Evolutionary conservation across 306 rosid species (phyloP), one percentile per base, ranked within the genome.

Genomic region (Cyclanthera cordifolia): DNA sequence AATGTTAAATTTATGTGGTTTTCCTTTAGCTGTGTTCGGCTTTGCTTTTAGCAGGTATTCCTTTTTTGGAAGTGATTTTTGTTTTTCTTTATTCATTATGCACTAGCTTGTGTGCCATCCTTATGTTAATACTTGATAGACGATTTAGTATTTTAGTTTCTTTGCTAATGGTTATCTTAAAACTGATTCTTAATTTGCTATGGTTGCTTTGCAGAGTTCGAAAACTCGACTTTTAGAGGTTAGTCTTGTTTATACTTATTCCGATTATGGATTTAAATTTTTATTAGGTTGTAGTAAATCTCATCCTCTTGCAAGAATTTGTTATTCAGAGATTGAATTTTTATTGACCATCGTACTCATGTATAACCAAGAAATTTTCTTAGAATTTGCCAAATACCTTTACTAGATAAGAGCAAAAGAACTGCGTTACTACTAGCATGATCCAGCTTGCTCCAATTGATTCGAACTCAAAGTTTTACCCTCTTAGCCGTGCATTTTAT

Each of bases 181-280:
- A 21, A 21, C 37, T 23, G 70, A 23, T 64, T 64, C 34, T 41
- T 43, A 43, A 21, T 43, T 61, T 41, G n/a, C 15, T 64, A 43
- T 64, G 5, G 20, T 64, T 64, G 53, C 25, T 43, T 64, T 64
- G 70, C 53, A 64, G 70, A 43, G 70, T 48, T 64, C 20, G 53
- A 15, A 64, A 43, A 64, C 53, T 21, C 53, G 2, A 64, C 70
- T 41, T 43, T 64, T 64, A 43, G 70, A 64, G 70, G 70, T 64
- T 12, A 24, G 70, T 64, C 52, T 23, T 43, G 17, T 7, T 21
- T 43, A 10, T 1, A 23, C 21, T 64, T 21, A 12, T 43, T 12
- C 39, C 32, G 50, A 39, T 61, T 60, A 60, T 60, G 48, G 48
- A 10, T 60, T 4, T 34, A 61, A 63, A 41, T 63, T 17, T 7